Base-by-base conservation (phyloP, 2,329 filamentous ascomycete genomes). In the Karstenula rhodostoma region DNA sequence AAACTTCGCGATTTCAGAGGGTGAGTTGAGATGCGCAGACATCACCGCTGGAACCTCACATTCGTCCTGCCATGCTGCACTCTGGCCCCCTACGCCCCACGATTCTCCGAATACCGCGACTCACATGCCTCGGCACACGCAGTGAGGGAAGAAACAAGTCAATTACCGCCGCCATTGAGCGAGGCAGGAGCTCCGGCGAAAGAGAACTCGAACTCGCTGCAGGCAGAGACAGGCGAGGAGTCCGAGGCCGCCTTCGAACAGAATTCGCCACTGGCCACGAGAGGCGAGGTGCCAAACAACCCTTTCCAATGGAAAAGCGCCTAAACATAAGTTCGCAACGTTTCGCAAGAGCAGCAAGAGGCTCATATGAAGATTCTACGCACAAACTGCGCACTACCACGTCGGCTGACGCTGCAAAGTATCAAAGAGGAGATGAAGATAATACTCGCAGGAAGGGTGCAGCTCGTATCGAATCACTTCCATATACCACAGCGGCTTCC, bases 401-500 rank as follows among this genome's bases (percentile, higher is more conserved):
- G 44, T 29, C 44, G 23, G 25, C 44, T 12, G 15, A 13, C n/a
- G 13, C 27, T 32, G 33, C 35, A 23, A 12, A 40, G 1, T 2
- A 37, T 9, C 17, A 19, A n/a, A 23, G 29, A 35, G 2, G 22
- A 22, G 15, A 43, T 25, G 25, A n/a, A 37, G 10, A 33, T 19
- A 37, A 6, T 6, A 12, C 6, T 9, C 40, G 27, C 4, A 25
- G 27, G 37, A 19, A 17, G 27, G 4, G 33, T 4, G 13, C 35
- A 12, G n/a, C 33, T 17, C 15, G 25, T 8, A 37, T 29, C 4
- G 70, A 74, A 43, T 67, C 86, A 66, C 83, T 91, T 19, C 87
- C 88, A 1, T 89, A 94, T 73, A 93, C 92, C 0, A 96, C 93
- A 0, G 90, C 94, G 0, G 92, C 92, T 5, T 97, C 94, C 0